phyloP scores from a whole-genome alignment of 2,329 filamentous ascomycete species.

The Xylariaceae sp. region DNA sequence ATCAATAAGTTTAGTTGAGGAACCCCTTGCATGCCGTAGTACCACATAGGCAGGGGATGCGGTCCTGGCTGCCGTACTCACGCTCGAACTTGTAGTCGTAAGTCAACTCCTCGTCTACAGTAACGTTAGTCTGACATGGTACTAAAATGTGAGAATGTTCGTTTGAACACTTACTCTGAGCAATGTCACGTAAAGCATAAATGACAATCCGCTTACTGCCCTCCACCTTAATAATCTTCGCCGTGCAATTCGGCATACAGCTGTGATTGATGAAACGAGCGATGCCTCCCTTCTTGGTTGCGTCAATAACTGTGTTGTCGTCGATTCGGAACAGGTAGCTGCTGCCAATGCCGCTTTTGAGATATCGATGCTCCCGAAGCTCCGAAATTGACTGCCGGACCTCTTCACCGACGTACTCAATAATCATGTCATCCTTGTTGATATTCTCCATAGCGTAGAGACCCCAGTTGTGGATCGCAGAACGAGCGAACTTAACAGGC shows the following conservation, averaged over 20 bases:
- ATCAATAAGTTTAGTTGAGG: slow-evolving; percentile 71
- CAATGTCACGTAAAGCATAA: slow-evolving; percentile 94
- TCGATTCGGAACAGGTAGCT: slow-evolving; percentile 98
- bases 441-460: slow-evolving; percentile 98
- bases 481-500: slow-evolving; percentile 95
- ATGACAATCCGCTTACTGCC: slow-evolving; percentile 98
- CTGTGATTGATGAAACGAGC: slow-evolving; percentile 98
- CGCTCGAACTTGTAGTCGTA: slow-evolving; percentile 99
- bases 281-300: slow-evolving; percentile 97
- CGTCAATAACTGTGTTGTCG: slow-evolving; percentile 95
- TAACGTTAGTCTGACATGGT: slow-evolving; percentile 28
- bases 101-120: slow-evolving; percentile 91
- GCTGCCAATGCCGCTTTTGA: slow-evolving; percentile 95
- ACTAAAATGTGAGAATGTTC: neutral
- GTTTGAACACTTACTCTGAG: slow-evolving; percentile 71
- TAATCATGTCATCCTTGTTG: slow-evolving; percentile 97
- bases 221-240: slow-evolving; percentile 99
- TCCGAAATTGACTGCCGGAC: slow-evolving; percentile 97
- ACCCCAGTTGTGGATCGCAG: slow-evolving; percentile 98
- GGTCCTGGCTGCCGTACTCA: slow-evolving; percentile 90
- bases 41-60: slow-evolving; percentile 95
- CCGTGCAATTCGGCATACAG: slow-evolving; percentile 97
- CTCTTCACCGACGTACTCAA: slow-evolving; percentile 98
- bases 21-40: slow-evolving; percentile 97
- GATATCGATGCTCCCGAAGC: slow-evolving; percentile 86